Base-by-base conservation (phyloP, 352 stramenopile genomes). In the Phytophthora capsici region DNA sequence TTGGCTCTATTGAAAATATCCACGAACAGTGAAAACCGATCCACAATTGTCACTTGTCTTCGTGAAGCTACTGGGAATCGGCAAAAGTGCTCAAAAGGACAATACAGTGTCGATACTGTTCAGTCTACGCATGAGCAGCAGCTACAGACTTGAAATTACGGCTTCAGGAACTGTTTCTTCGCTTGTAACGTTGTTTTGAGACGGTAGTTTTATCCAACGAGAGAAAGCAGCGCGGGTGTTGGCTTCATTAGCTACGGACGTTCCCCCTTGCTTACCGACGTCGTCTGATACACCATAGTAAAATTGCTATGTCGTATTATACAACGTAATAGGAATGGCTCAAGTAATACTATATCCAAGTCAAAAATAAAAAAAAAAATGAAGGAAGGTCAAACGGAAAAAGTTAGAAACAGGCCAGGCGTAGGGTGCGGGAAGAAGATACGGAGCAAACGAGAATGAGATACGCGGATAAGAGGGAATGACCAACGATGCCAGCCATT, bases 281-380 rank as follows among this genome's bases (percentile, higher is more conserved):
- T n/a, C n/a, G n/a, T n/a, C n/a, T n/a, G n/a, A n/a, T n/a, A n/a
- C n/a, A n/a, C n/a, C n/a, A n/a, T n/a, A 54, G 2, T 36, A 25
- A 26, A 50, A 49, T 49, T 13, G 0, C 13, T 51, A 64, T 57
- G 56, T 53, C 56, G 46, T 57, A 64, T 43, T 0, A 50, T 64
- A 64, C 56, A 38, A 57, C 56, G 50, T 64, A 64, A 52, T 30
- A 64, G 19, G 25, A 57, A 30, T 64, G 56, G 46, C 56, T 64
- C 46, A 19, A 25, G 12, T 2, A 32, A 64, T 64, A 64, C 56
- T 51, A 41, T 56, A 43, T 37, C 57, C 25, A 52, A 64, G 56
- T 51, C n/a, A n/a, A n/a, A n/a, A n/a, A n/a, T 7, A 37, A 26
- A 36, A 25, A 17, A 49, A 57, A 41, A 36, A 37, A 63, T 63